Evolutionary conservation across 768 basidiomycete genomes (phyloP), one percentile per base, ranked within the genome.

Genomic region (Boletus pseudo-olivaceus): DNA sequence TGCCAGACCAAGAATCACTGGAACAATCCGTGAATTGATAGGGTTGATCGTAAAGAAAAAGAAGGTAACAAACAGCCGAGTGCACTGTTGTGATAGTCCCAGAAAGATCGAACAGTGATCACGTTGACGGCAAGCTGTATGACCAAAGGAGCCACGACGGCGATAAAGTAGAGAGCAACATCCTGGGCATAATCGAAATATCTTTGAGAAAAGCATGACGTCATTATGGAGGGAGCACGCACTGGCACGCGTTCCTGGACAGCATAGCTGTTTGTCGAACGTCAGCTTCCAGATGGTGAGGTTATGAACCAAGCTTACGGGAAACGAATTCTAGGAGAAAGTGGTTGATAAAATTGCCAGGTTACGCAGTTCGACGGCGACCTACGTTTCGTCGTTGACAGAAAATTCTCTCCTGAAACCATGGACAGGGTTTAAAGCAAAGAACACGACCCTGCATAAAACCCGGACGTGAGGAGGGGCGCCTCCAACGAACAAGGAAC

Each of bases 351-450:
- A 58, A 63, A 45, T 57, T 53, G 30, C 32, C 3, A 29, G 14
- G 14, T 5, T 15, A 40, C 32, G 44, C 15, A 43, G 23, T 41
- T 34, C 7, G 30, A 34, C 33, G 14, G 11, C 45, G 47, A 45
- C 54, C 37, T 75, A 91, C 85, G 89, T 82, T 19, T 82, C 82
- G 72, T 96, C 93, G 39, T 77, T 70, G 23, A 93, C 72, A 1
- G 90, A 92, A 70, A 96, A 96, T 38, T 80, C 77, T 54, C 93
- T 75, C 67, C 84, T 78, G 72, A 84, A 94, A 7, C 90, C 89
- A 48, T 83, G 73, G 10, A 92, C 72, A n/a, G 72, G 68, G 62
- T 90, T 76, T 17, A 92, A 70, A 11, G 79, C 76, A 65, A 83
- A 82, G 70, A 90, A 88, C 2, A 78, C 48, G 2, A 70, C 81